These are phyloP conservation scores for Russula brevipes DNA, from an alignment of 768 basidiomycete species.

Conservation along the genomic window DNA sequence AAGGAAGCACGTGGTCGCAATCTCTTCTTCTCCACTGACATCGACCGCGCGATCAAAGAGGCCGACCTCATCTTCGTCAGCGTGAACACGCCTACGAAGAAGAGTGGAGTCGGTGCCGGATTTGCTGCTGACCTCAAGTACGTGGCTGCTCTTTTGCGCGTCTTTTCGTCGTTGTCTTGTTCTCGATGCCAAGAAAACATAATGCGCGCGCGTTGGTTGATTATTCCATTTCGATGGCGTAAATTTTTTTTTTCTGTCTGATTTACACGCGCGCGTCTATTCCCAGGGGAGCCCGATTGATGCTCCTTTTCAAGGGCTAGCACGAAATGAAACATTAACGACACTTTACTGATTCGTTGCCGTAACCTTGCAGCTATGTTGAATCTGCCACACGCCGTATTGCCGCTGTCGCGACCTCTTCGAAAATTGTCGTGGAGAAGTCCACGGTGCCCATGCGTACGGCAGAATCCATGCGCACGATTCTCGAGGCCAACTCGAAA, in stretches of 20 bases:
- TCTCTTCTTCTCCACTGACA: slow-evolving; percentile 94
- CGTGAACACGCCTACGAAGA: slow-evolving; percentile 99
- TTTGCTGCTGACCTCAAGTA: slow-evolving; percentile 98
- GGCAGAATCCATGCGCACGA: slow-evolving; percentile 98
- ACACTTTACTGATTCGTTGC: slow-evolving; percentile 12
- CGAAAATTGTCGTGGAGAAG: slow-evolving; percentile 99
- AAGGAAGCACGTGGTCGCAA: slow-evolving; percentile 85
- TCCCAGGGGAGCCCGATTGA: not conserved
- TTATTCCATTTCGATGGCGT: not conserved
- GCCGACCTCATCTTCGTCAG: slow-evolving; percentile 98
- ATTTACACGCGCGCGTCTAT: not conserved
- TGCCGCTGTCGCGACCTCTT: slow-evolving; percentile 80
- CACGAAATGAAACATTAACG: not conserved
- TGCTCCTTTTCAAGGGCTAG: not conserved
- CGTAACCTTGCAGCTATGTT: slow-evolving; percentile 63
- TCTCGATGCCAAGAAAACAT: not conserved
- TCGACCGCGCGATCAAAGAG: slow-evolving; percentile 87
- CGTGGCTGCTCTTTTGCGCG: slow-evolving; percentile 30
- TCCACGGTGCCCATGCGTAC: slow-evolving; percentile 99
- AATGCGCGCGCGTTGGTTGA: not conserved
- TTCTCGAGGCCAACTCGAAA: slow-evolving; percentile 96
- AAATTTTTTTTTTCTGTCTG: not conserved
- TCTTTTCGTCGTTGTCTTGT: not conserved
- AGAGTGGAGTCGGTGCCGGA: slow-evolving; percentile 94
- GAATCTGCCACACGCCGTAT: slow-evolving; percentile 96